A percentile compares a stretch with the other conserved stretches of the same genome.
Conservation (phyloP, 306 rosid species). For the Adenanthera pavonina region DNA sequence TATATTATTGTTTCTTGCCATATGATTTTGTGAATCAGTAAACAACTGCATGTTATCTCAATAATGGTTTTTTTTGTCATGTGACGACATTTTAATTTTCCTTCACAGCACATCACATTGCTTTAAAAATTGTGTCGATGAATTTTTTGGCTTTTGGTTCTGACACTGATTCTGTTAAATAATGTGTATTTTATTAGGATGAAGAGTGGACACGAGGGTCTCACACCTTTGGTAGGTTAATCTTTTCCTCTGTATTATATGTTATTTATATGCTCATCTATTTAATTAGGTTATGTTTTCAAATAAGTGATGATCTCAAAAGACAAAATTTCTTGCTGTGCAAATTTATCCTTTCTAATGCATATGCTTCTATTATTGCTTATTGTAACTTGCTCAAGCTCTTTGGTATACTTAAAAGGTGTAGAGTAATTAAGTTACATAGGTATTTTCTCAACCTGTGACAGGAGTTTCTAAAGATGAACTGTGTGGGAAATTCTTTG, state of each 20-base stretch:
- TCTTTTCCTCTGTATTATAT: constrained; percentile 29
- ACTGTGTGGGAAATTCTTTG: constrained; percentile 77
- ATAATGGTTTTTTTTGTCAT: constrained; percentile 6
- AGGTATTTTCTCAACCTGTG: constrained; percentile 38
- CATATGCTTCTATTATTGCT: neutral
- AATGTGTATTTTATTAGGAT: constrained; percentile 55
- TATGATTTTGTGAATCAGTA: neutral
- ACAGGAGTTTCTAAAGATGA: constrained; percentile 80
- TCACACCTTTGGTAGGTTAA: constrained; percentile 58
- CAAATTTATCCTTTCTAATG: constrained; percentile 19
- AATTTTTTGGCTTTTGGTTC: constrained; percentile 34
- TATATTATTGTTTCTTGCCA: neutral
- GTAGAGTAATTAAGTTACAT: constrained; percentile 17
- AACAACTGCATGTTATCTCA: constrained; percentile 2
- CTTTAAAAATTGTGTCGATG: constrained; percentile 29
- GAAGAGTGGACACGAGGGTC: constrained; percentile 51
- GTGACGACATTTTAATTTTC: constrained; percentile 1
- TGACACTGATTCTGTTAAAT: constrained; percentile 44
- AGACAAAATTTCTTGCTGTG: constrained; percentile 11
- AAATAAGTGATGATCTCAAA: neutral
- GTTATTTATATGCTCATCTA: neutral
- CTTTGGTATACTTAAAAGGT: neutral
- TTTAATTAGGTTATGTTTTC: constrained; percentile 15
- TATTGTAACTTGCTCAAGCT: constrained; percentile 29
- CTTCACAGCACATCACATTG: constrained; percentile 4